Percentiles rank a stretch among this genome's conserved stretches.
These are phyloP conservation scores for Lineolata rhizophorae DNA, from an alignment of 495 filamentous ascomycete species.

Conservation along the genomic window DNA sequence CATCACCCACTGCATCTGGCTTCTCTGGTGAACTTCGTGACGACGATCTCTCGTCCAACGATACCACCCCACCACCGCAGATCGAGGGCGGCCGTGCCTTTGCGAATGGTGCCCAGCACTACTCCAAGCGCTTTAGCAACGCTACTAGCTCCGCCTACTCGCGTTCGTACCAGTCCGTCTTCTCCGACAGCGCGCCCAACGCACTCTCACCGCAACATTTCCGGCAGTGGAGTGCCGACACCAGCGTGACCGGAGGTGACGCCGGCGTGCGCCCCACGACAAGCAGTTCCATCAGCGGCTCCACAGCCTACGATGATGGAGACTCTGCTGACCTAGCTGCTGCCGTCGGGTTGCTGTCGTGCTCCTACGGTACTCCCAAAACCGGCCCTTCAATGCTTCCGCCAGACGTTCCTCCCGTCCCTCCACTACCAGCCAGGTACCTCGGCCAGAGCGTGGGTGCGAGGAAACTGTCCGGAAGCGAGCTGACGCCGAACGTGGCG, in stretches of 20 bases:
- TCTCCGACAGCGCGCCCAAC: conserved; percentile 21
- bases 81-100: conserved; percentile 22
- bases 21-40: conserved; percentile 33
- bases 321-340: conserved; percentile 59
- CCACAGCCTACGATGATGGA: conserved; percentile 31
- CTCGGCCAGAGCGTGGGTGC: conserved; percentile 26
- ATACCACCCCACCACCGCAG: conserved; percentile 49
- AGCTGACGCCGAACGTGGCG: conserved; percentile 20
- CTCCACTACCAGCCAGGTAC: conserved; percentile 54
- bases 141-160: conserved; percentile 37
- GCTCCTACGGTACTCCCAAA: conserved; percentile 72
- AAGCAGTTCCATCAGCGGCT: conserved; percentile 19
- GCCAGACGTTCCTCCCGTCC: conserved; percentile 66
- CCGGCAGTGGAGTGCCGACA: conserved; percentile 26
- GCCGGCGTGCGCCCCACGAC: conserved; percentile 15
- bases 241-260: too few species aligned
- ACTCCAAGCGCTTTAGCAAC: conserved; percentile 34
- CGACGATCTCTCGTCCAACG: conserved; percentile 44
- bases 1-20: conserved; percentile 28
- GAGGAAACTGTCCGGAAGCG: conserved; percentile 11
- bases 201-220: conserved; percentile 24
- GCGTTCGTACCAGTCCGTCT: conserved; percentile 63
- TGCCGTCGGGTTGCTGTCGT: conserved; percentile 69
- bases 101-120: conserved; percentile 9
- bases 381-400: conserved; percentile 46